Conservation (phyloP, 495 filamentous ascomycete species). For the Cairneyella variabilis region DNA sequence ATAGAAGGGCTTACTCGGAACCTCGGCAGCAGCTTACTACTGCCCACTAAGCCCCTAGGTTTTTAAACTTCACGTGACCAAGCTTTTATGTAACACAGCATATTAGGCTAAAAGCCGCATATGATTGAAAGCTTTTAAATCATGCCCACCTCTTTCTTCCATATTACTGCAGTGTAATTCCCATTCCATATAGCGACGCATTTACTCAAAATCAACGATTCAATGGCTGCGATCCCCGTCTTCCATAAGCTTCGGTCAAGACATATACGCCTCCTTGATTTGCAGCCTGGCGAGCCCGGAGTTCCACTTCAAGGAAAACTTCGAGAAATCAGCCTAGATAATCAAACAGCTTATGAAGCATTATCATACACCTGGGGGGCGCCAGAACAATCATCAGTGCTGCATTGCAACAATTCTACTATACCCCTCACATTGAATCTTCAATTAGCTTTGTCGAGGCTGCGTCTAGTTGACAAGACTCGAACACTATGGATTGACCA, state of each 20-base stretch:
- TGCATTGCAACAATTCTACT: not conserved
- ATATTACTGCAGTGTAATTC: too few relatives aligned
- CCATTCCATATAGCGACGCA: too few relatives aligned
- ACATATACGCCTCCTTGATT: not conserved
- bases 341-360: not conserved
- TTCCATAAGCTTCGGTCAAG: not conserved
- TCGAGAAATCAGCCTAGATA: not conserved
- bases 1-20: too few relatives aligned
- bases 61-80: too few relatives aligned
- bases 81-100: too few relatives aligned
- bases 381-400: not conserved
- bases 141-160: too few relatives aligned
- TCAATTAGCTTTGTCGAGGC: not conserved
- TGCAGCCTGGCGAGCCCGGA: not conserved
- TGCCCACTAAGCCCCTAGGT: too few relatives aligned
- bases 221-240: too few relatives aligned
- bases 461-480: not conserved
- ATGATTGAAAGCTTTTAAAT: too few relatives aligned
- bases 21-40: too few relatives aligned
- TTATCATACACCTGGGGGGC: not conserved
- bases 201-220: too few relatives aligned
- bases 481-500: constrained; percentile 31
- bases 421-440: constrained; percentile 1
- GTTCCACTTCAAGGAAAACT: not conserved
- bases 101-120: too few relatives aligned